Evolutionary conservation across 106 monocot species (phyloP).

Genomic region (Acorus calamus): DNA sequence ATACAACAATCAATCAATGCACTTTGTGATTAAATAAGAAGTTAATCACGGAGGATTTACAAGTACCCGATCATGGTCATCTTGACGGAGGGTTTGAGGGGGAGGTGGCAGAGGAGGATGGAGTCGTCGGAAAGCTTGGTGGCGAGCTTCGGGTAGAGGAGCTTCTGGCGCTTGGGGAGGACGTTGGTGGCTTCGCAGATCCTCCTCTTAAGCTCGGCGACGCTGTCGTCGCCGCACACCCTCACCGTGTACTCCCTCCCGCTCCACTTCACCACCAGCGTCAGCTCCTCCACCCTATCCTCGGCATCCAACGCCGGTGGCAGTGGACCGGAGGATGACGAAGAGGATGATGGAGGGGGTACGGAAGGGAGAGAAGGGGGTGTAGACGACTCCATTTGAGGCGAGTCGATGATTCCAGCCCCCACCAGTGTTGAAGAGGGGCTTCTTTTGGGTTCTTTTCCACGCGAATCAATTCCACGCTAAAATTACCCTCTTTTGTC

Average conservation of each 20-base stretch:
- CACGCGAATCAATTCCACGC: too few relatives aligned
- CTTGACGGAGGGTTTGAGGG: slow-evolving; percentile 70
- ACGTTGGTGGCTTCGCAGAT: slow-evolving; percentile 88
- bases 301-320: not conserved
- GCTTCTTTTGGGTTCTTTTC: too few relatives aligned
- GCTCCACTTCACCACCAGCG: slow-evolving; percentile 75
- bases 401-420: too few relatives aligned
- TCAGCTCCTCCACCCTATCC: slow-evolving; percentile 72
- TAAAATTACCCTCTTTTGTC: too few relatives aligned
- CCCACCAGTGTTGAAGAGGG: too few relatives aligned
- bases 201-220: slow-evolving; percentile 80
- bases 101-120: slow-evolving; percentile 54
- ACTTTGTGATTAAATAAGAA: not conserved
- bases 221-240: slow-evolving; percentile 84
- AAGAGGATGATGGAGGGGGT: too few relatives aligned
- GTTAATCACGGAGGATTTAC: not conserved
- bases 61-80: slow-evolving; percentile 93
- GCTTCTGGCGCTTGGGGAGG: slow-evolving; percentile 96
- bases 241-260: slow-evolving; percentile 69
- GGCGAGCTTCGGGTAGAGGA: slow-evolving; percentile 82
- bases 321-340: not conserved
- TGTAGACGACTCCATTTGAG: too few relatives aligned
- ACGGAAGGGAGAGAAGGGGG: too few relatives aligned
- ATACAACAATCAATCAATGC: not conserved
- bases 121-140: slow-evolving; percentile 67